Base-by-base conservation (phyloP, 73 alveolate species). In the Paramecium octaurelia region DNA sequence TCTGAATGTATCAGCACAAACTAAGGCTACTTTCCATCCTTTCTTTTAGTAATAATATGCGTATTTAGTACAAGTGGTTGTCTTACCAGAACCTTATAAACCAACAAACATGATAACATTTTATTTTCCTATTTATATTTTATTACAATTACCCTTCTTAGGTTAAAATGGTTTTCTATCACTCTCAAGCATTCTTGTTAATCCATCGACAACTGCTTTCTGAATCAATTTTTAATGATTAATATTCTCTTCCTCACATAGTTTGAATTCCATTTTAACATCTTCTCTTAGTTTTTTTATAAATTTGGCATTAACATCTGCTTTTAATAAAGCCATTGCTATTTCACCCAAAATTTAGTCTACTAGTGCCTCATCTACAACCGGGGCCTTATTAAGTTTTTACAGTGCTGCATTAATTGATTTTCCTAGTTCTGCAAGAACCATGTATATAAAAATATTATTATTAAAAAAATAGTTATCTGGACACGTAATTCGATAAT, bases 1-100 rank as follows among this genome's bases (percentile, higher is more conserved):
- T 94, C 99, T 96, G 97, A 99, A 99, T 38, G 99, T 98, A 95
- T 99, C 99, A 24, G 99, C 99, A 85, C 99, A 97, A 9, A 98
- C 99, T 68, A 98, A 95, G 11, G 98, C 99, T 11, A 97, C 99
- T 92, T 96, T 95, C 99, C 99, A 98, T 16, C 99, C 99, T 85
- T 97, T 98, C 85, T 98, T 97, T 93, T 97, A 96, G 95, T 97
- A 98, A 95, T 96, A 96, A 96, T 99, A 98, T 20, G 99, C 99
- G 88, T 97, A 99, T 95, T 99, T 99, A 42, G 99, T 98, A 94
- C 99, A 97, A 29, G 99, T 99, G 31, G 99, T 99, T 36, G 99
- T 99, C 87, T 99, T 99, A 83, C 99, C 99, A 27, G 99, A 93
- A 16, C 99, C 99, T 95, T 99, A 99, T 46, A 99, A 96, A 48